Evolutionary conservation across 441 rosid genomes (phyloP).

Genomic region (Theobroma grandiflorum): DNA sequence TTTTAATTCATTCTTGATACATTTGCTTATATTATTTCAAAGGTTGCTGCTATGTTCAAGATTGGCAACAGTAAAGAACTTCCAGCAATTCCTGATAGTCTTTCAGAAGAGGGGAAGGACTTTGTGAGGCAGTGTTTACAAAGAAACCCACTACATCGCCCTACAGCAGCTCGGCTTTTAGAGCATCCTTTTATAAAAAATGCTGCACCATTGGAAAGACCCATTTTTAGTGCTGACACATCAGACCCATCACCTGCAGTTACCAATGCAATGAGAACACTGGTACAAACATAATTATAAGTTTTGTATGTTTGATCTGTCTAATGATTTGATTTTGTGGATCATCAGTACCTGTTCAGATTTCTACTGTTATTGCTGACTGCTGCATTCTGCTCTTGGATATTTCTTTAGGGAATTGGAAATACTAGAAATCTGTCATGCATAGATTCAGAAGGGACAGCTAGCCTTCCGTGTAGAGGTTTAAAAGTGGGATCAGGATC

Average conservation of each 20-base stretch:
- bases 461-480: conserved; percentile 47
- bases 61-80: conserved; percentile 99
- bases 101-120: conserved; percentile 91
- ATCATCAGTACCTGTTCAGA: neutral
- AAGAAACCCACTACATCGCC: conserved; percentile 83
- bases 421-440: conserved; percentile 44
- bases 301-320: neutral
- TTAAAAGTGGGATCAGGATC: conserved; percentile 47
- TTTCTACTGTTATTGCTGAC: conserved; percentile 27
- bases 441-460: conserved; percentile 44
- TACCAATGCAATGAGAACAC: conserved; percentile 56
- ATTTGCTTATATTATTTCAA: conserved; percentile 16
- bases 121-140: conserved; percentile 86
- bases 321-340: conserved; percentile 10
- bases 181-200: conserved; percentile 87
- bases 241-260: conserved; percentile 49
- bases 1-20: neutral
- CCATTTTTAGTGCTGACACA: conserved; percentile 49
- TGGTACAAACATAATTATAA: conserved; percentile 45
- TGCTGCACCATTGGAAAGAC: conserved; percentile 71
- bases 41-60: conserved; percentile 95
- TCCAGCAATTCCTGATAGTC: conserved; percentile 88
- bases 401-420: conserved; percentile 52
- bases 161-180: conserved; percentile 80
- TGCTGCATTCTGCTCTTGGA: conserved; percentile 23